phyloP scores from a whole-genome alignment of 1,139 yeast species.

The Kodamaea fungicola region DNA sequence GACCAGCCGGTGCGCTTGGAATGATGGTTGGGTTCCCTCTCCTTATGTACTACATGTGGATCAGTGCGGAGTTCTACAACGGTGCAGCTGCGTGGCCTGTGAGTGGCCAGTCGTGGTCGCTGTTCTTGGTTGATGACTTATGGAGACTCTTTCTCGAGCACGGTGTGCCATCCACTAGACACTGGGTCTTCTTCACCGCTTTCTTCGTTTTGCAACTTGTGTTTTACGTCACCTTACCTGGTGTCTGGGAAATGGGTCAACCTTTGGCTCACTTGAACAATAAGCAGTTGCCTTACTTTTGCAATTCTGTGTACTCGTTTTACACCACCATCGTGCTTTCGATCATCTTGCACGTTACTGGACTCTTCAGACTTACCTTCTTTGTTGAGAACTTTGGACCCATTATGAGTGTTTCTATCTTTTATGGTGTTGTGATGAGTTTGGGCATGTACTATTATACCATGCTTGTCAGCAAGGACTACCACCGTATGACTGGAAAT shows the following conservation, averaged over 20 bases:
- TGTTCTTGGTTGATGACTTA: conserved; percentile 47
- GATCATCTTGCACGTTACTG: conserved; percentile 65
- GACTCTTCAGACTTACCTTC: conserved; percentile 67
- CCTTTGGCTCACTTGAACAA: conserved; percentile 79
- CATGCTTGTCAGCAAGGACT: conserved; percentile 62
- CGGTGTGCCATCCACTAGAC: conserved; percentile 66
- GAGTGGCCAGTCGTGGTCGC: conserved; percentile 53
- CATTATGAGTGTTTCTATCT: conserved; percentile 87
- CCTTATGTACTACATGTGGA: conserved; percentile 97
- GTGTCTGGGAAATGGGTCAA: conserved; percentile 92
- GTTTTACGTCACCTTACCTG: conserved; percentile 87
- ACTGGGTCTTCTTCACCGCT: conserved; percentile 68
- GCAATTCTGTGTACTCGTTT: conserved; percentile 86
- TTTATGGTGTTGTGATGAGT: conserved; percentile 69
- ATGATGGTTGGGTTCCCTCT: conserved; percentile 92
- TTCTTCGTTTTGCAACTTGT: conserved; percentile 70
- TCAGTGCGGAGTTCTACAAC: conserved; percentile 74
- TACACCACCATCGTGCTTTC: conserved; percentile 63
- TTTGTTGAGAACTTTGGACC: conserved; percentile 82
- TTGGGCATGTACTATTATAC: conserved; percentile 62
- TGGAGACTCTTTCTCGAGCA: conserved; percentile 44
- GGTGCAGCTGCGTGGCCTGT: conserved; percentile 73
- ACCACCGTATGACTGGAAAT: conserved; percentile 89
- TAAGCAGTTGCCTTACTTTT: conserved; percentile 82
- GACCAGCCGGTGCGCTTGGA: conserved; percentile 86